A percentile compares a stretch with the other conserved stretches of the same genome.
Conservation (phyloP, 2,329 filamentous ascomycete genomes). For the Talaromyces sp. region DNA sequence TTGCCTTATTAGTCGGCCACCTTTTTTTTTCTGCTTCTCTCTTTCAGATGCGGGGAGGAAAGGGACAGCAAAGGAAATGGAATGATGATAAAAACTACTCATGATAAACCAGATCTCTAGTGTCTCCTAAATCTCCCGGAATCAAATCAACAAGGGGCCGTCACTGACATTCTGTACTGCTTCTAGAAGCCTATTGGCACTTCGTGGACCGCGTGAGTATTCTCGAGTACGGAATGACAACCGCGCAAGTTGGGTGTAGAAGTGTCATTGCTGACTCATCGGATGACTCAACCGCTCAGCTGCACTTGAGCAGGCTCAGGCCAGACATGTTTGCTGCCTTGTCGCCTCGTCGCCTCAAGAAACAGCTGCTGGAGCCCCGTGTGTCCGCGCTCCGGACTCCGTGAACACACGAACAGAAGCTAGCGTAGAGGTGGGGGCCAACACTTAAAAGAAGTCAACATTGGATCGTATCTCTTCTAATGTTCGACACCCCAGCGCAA, state of each 20-base stretch:
- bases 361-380: no score
- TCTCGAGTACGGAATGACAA: conserved; percentile 46
- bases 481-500: no score
- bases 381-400: no score
- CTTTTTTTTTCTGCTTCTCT: background rate
- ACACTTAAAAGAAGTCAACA: no score
- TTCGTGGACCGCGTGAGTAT: conserved; percentile 48
- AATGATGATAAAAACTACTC: background rate
- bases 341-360: no score
- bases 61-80: background rate
- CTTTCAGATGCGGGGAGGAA: background rate
- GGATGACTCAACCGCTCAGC: conserved; percentile 1
- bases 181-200: conserved; percentile 34
- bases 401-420: no score
- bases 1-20: conserved; percentile 35
- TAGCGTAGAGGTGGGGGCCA: no score
- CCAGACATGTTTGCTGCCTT: no score
- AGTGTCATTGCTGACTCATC: conserved; percentile 33
- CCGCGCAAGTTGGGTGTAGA: conserved; percentile 39
- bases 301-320: no score
- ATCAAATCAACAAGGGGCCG: conserved; percentile 6
- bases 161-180: conserved; percentile 30
- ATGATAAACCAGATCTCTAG: background rate
- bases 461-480: no score
- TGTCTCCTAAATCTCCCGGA: background rate